Evolutionary conservation across 2,329 filamentous ascomycete species (phyloP).

Genomic region (Epicoccum sorghinum): DNA sequence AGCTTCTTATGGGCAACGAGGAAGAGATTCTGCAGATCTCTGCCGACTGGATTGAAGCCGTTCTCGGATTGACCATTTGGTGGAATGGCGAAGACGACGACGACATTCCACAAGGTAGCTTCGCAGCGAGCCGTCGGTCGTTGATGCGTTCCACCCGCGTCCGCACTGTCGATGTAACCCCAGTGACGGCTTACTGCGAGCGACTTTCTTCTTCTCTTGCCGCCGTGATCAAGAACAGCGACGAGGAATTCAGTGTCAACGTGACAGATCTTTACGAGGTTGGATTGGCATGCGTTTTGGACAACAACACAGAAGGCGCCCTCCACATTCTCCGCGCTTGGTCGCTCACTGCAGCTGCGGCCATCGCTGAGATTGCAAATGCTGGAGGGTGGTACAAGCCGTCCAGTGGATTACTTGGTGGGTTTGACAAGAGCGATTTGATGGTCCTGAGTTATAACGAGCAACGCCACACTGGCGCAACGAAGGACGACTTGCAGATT

Average conservation of each 20-base stretch:
- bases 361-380: conserved; percentile 83
- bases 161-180: conserved; percentile 57
- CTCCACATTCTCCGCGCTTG: conserved; percentile 76
- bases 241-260: conserved; percentile 74
- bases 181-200: conserved; percentile 73
- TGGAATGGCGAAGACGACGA: conserved; percentile 78
- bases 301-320: conserved; percentile 79
- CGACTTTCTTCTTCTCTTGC: conserved; percentile 75
- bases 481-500: conserved; percentile 79
- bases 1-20: conserved; percentile 76
- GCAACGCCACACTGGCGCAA: conserved; percentile 52
- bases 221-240: conserved; percentile 67
- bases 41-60: conserved; percentile 92
- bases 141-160: conserved; percentile 49
- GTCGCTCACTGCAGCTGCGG: conserved; percentile 79
- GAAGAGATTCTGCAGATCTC: conserved; percentile 77
- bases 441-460: conserved; percentile 73
- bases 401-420: conserved; percentile 61
- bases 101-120: conserved; percentile 49
- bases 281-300: conserved; percentile 79
- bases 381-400: conserved; percentile 79
- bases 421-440: conserved; percentile 81
- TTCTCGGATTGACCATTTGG: conserved; percentile 83
- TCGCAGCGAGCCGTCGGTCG: conserved; percentile 53
- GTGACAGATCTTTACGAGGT: conserved; percentile 78